Base-by-base conservation (phyloP, 2,329 filamentous ascomycete species). In the Rhynchosporium graminicola region DNA sequence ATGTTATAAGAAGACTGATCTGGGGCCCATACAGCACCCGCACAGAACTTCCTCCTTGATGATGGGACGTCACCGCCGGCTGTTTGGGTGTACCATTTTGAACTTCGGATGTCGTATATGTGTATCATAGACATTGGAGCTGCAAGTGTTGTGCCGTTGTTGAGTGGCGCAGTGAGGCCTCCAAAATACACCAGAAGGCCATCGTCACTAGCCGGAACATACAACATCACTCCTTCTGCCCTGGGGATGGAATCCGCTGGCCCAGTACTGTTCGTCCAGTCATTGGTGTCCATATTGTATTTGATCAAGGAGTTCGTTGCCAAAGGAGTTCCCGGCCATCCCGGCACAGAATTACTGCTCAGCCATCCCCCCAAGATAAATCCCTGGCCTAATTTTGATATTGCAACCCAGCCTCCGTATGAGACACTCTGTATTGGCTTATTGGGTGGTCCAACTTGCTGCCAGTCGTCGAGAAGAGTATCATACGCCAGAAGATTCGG, bases 281-380 rank as follows among this genome's bases (percentile, higher is more conserved):
- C 74, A 57, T 82, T 80, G 1, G 71, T 68, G 59, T 80, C 80
- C 78, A 87, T 84, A 66, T 82, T 78, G 70, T 85, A 88, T 48
- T 77, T 79, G 28, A 88, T 72, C 50, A 88, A 70, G n/a, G 77
- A 78, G 26, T 78, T 78, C 1, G 80, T 82, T 12, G 82, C 82
- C 38, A 80, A 70, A 1, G 78, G 76, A 7, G 76, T 71, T 1
- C 79, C 80, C 15, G 71, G 72, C 84, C 83, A 88, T 8, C 77
- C 78, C 0, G 80, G 75, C 1, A 79, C 76, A 0, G 83, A 84
- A 51, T 73, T 72, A 65, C 83, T 83, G 67, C 80, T 86, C 62
- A 83, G 75, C 80, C 82, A 88, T 46, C 86, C 86, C 48, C 86
- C 86, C 65, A 85, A 82, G 70, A 87, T 86, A 69, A 83, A 89